Evolutionary conservation across 768 basidiomycete genomes (phyloP), one percentile per base, ranked within the genome.

Genomic region (Grammothele lineata): DNA sequence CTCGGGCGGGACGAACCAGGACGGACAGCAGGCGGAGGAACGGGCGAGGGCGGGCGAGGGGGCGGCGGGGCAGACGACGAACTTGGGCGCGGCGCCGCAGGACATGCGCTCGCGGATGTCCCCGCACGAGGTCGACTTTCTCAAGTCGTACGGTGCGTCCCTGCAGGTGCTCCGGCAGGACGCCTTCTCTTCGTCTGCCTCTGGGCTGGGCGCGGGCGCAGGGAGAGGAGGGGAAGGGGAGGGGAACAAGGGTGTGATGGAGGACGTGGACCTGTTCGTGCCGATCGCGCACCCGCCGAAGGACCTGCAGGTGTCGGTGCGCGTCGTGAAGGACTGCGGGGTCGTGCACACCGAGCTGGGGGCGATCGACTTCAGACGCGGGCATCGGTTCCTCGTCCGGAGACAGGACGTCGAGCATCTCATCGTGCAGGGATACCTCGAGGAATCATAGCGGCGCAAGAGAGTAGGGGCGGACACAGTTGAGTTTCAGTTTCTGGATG

Each of bases 331-430:
- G 57, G 93, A 97, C 59, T 92, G 92, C 54, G 95, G 96, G 3
- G 80, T 85, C 42, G 90, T 99, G 17, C 86, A 92, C 65, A 92
- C 94, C 1, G 92, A 96, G 66, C 70, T 86, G 47, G 96, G 96
- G 8, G 85, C 78, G 47, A 85, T 99, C 48, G 87, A 94, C 64
- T 93, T 98, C 61, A 77, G 79, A 60, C 88, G 85, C 64, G 95
- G 93, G 0, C 86, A 92, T 65, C 70, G 95, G 53, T 95, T 90
- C 58, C 83, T 93, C 75, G 85, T 97, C 42, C 74, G 89, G 30
- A 72, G 91, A 55, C 79, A 87, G 6, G 92, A 94, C 62, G 85
- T 99, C 51, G 96, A 99, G 63, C 86, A 94, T 63, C 74, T 98
- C 56, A 91, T 98, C 56, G 83, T 94, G 1, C 89, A 93, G 60